Evolutionary conservation across 306 rosid genomes (phyloP).

Genomic region (Cucurbita moschata): DNA sequence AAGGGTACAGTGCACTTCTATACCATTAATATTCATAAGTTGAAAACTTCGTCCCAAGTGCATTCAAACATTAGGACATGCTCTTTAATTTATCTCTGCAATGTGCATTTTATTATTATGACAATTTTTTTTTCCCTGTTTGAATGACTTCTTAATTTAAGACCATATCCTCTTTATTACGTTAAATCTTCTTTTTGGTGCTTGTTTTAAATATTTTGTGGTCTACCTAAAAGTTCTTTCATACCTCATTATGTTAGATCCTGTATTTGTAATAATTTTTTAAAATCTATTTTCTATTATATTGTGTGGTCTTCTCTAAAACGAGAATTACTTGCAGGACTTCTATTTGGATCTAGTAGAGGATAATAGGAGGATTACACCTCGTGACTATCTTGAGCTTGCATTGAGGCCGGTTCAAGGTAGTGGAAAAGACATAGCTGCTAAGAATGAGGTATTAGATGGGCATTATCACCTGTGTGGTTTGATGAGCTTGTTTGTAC

Average conservation of each 20-base stretch:
- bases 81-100: neutral
- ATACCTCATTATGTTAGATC: neutral
- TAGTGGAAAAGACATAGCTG: constrained; percentile 47
- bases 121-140: neutral
- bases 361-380: constrained; percentile 76
- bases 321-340: constrained; percentile 41
- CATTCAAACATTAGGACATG: neutral
- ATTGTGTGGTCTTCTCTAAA: neutral
- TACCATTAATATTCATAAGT: neutral
- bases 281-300: neutral
- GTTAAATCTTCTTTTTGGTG: neutral
- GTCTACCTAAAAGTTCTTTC: too few relatives aligned
- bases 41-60: neutral
- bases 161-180: neutral
- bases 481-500: neutral
- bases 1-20: constrained; percentile 38
- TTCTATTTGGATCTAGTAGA: constrained; percentile 71
- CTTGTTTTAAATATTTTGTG: too few relatives aligned
- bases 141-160: neutral
- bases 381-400: constrained; percentile 80
- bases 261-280: neutral
- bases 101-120: neutral
- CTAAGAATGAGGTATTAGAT: constrained; percentile 66
- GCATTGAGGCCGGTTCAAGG: constrained; percentile 80
- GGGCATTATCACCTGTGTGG: neutral